Evolutionary conservation across 2,329 filamentous ascomycete species (phyloP), one percentile per base, ranked within the genome.

Genomic region (Penicillium rolfsii): DNA sequence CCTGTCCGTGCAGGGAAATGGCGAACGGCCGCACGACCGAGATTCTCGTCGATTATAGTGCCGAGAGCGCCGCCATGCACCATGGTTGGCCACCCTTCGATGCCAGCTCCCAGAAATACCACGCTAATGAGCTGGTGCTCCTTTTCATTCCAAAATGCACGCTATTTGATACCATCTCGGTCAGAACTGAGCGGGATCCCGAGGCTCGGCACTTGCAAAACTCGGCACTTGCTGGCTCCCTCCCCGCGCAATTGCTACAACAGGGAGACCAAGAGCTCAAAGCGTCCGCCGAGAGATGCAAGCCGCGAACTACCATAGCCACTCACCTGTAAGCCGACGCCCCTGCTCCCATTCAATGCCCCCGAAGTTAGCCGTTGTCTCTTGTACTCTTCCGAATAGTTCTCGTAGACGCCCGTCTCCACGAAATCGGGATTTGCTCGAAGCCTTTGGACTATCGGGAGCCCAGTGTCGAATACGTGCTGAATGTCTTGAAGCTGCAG

Each of bases 51-150:
- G 40, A 93, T 76, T 3, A 91, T 74, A 0, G 87, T 91, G 7
- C 87, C 88, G 52, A 90, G 81, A 6, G 83, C 81, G 14, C 90
- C 90, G 58, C 90, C 90, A 77, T 94, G 90, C 55, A 87, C 86
- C 43, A 90, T 81, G 12, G 84, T 83, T 1, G 90, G 90, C 88
- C 89, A 93, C 4, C 91, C 90, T 52, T 83, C 80, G 22, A 89
- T 71, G 1, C 81, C 84, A n/a, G 80, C 74, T 6, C 90, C 91
- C 57, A 93, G 82, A 80, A 83, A 90, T 4, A 93, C 79, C n/a
- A 93, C 81, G 53, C 82, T 84, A 11, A 88, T 77, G 36, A 87
- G 74, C 67, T 86, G 84, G 65, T 85, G 82, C 6, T 86, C 85
- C 33, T 74, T 74, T 3, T 78, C 70, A 71, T 90, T 86, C 80